Evolutionary conservation across 257 asterid species (phyloP), one percentile per base, ranked within the genome.

Genomic region (Striga asiatica): DNA sequence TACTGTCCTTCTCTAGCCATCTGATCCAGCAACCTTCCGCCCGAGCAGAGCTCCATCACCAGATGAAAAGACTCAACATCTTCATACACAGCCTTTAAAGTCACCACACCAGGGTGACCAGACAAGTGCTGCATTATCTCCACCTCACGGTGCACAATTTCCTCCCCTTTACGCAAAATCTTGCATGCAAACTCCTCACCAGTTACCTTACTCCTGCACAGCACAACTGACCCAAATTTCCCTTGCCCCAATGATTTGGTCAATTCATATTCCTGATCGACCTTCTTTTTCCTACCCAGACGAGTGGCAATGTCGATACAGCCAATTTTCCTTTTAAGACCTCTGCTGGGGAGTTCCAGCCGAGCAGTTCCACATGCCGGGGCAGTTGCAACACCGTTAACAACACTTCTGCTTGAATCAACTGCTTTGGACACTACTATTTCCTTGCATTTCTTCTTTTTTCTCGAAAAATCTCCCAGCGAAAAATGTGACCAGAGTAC

Each of bases 61-160:
- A 88, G 73, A 81, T 78, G 78, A 63, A 87, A 88, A 34, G 78
- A 81, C 38, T 88, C 95, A 41, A 67, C 63, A 68, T 88, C 95
- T 67, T 84, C 96, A 62, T 81, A 88, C 37, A 88, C 96, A 2
- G 95, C 83, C 62, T 81, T 79, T 51, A 88, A 51, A 1, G 93
- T 79, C 72, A 88, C 96, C 18, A 88, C 78, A 34, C 96, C 89
- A 0, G 80, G 94, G 68, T 88, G 89, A 46, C 96, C 96, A 2
- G 96, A 88, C 3, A 88, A 81, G 65, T 88, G 96, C 74, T 88
- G 96, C 96, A 88, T 88, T 69, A 88, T 88, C 80, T 88, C 96
- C 68, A 88, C 95, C 66, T 88, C 96, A 10, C 93, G 76, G 47
- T 88, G 96, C 17, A 88, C 94, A 70, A 79, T 81, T 69, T 84